These are phyloP conservation scores for Fraxinus floribunda DNA, from an alignment of 305 asterid species.

Conservation along the genomic window DNA sequence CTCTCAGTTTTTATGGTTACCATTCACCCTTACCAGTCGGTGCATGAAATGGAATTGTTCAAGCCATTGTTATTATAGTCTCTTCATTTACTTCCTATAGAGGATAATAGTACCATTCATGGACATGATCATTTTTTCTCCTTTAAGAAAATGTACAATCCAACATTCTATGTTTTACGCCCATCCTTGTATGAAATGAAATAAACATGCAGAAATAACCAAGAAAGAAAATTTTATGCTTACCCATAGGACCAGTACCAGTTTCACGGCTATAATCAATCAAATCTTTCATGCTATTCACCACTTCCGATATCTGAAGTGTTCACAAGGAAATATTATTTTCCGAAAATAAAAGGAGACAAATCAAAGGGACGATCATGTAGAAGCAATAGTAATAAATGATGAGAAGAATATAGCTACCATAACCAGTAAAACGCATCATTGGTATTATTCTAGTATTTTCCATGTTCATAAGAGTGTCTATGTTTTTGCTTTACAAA, in stretches of 20 bases:
- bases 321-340: not conserved
- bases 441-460: not conserved
- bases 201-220: not conserved
- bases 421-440: not conserved
- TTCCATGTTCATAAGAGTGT: not conserved
- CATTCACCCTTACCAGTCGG: not conserved
- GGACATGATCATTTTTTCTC: not conserved
- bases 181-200: not conserved
- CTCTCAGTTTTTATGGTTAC: not conserved
- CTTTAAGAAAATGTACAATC: not conserved
- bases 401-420: not conserved
- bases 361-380: not conserved
- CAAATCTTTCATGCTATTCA: conserved; percentile 54
- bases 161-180: not conserved
- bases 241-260: conserved; percentile 41
- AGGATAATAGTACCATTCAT: not conserved
- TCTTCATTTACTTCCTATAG: not conserved
- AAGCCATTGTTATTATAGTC: not conserved
- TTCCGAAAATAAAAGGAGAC: not conserved
- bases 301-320: conserved; percentile 58
- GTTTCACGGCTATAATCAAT: conserved; percentile 49
- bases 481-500: not conserved
- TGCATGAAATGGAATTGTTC: not conserved
- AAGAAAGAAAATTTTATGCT: not conserved
- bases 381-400: not conserved